These are phyloP conservation scores for Neonectria neomacrospora DNA, from an alignment of 2,329 filamentous ascomycete genomes.

Conservation along the genomic window DNA sequence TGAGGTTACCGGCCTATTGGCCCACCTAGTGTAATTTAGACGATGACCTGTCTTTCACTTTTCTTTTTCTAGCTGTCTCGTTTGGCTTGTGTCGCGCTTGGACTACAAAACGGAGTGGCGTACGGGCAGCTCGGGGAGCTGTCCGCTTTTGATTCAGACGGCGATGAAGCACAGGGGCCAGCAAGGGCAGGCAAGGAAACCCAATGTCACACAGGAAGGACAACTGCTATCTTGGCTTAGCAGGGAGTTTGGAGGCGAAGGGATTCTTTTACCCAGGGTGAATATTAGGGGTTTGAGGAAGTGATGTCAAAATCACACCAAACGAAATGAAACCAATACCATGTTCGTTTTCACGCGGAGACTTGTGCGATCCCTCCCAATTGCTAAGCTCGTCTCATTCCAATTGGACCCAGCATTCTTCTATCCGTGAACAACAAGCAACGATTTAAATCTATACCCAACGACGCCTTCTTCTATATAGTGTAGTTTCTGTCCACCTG, in stretches of 20 bases:
- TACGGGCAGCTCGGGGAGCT: constrained; percentile 28
- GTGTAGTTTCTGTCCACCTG: neutral
- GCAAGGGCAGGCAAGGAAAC: constrained; percentile 29
- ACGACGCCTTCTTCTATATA: neutral
- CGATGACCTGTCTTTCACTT: constrained; percentile 33
- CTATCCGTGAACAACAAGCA: no score
- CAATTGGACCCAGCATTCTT: neutral
- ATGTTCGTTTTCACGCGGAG: constrained; percentile 12
- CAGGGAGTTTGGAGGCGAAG: constrained; percentile 41
- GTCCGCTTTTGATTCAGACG: constrained; percentile 28
- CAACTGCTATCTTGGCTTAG: constrained; percentile 37
- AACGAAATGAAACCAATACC: constrained; percentile 34
- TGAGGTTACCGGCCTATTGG: constrained; percentile 25
- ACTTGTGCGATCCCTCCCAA: neutral
- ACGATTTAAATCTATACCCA: neutral
- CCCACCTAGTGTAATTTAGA: constrained; percentile 46
- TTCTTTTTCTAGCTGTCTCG: constrained; percentile 31
- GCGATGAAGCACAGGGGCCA: constrained; percentile 35
- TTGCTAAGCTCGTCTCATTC: neutral
- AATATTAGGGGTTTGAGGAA: constrained; percentile 16
- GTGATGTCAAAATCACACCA: constrained; percentile 22
- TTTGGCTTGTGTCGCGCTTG: constrained; percentile 36
- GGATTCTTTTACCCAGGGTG: constrained; percentile 23
- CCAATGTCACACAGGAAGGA: constrained; percentile 28
- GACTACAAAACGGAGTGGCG: constrained; percentile 42